Conservation (phyloP, 1,139 yeast species). For the Lodderomyces beijingensis region DNA sequence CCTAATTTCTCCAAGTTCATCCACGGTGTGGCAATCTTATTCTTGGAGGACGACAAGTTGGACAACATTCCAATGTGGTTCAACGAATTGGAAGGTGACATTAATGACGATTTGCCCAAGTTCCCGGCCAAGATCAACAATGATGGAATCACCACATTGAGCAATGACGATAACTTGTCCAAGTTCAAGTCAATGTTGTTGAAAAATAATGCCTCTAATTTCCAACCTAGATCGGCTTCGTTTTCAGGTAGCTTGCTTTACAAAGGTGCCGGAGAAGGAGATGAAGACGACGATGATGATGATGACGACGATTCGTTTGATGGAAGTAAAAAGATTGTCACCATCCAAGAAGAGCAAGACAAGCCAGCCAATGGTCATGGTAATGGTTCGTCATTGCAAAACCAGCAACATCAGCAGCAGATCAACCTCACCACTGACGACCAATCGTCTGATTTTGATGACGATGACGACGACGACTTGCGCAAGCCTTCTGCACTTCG, state of each 20-base stretch:
- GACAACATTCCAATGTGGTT: slow-evolving; percentile 94
- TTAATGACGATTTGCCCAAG: slow-evolving; percentile 19
- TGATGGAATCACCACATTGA: slow-evolving; percentile 10
- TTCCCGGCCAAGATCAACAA: slow-evolving; percentile 16
- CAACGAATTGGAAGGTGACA: slow-evolving; percentile 78
- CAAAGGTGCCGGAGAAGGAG: slow-evolving; percentile 10
- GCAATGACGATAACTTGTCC: slow-evolving; percentile 45
- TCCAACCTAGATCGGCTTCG: slow-evolving; percentile 38
- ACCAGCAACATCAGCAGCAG: slow-evolving; percentile 3
- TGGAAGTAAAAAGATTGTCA: slow-evolving; percentile 7
- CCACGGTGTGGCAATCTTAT: slow-evolving; percentile 86
- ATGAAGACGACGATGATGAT: slow-evolving; percentile 2
- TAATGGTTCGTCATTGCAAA: background rate
- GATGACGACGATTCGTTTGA: slow-evolving; percentile 9
- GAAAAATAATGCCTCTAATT: slow-evolving; percentile 26
- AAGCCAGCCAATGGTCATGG: background rate
- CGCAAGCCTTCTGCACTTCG: slow-evolving; percentile 10
- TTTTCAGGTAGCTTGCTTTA: slow-evolving; percentile 37
- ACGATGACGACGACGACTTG: slow-evolving; percentile 41
- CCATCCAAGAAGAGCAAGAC: slow-evolving; percentile 10
- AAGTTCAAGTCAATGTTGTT: slow-evolving; percentile 42
- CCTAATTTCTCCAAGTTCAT: slow-evolving; percentile 87
- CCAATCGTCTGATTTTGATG: slow-evolving; percentile 18
- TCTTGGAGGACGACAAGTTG: slow-evolving; percentile 83
- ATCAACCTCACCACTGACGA: slow-evolving; percentile 12